Conservation (phyloP, 2,329 filamentous ascomycete genomes). For the Aspergillus aculeatus region DNA sequence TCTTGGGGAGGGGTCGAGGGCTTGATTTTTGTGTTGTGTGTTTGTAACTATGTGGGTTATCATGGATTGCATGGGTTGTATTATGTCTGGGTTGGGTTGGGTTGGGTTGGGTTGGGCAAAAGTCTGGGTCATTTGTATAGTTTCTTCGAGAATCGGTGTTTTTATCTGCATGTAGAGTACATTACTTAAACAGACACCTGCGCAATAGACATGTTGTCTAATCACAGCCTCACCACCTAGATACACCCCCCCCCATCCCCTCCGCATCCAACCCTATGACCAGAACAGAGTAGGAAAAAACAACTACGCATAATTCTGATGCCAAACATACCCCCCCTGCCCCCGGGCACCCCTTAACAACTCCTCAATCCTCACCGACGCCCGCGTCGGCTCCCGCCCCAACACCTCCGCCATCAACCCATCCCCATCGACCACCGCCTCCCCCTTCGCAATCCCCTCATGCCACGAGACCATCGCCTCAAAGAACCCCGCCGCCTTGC, state of each 20-base stretch:
- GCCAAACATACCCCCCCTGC: conserved; percentile 43
- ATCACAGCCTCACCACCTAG: too few species aligned
- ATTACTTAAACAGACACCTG: too few species aligned
- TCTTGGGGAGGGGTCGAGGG: neutral
- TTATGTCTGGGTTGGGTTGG: too few species aligned
- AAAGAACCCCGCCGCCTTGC: conserved; percentile 42
- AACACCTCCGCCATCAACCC: conserved; percentile 45
- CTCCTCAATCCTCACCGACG: conserved; percentile 36
- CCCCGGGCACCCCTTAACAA: conserved; percentile 27
- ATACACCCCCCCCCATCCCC: too few species aligned
- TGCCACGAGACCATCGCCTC: conserved; percentile 45
- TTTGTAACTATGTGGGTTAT: too few species aligned
- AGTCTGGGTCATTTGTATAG: too few species aligned
- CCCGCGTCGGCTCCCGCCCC: conserved; percentile 44
- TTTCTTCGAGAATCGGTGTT: too few species aligned
- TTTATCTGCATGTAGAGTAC: too few species aligned
- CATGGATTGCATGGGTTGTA: too few species aligned
- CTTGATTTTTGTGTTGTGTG: neutral
- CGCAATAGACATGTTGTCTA: too few species aligned
- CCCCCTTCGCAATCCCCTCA: conserved; percentile 46
- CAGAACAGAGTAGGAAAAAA: too few species aligned
- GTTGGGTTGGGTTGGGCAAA: too few species aligned
- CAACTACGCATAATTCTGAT: conserved; percentile 42
- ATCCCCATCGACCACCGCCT: conserved; percentile 42
- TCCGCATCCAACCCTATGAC: neutral